Base-by-base conservation (phyloP, 768 basidiomycete species). In the Cystofilobasidium bisporidii region DNA sequence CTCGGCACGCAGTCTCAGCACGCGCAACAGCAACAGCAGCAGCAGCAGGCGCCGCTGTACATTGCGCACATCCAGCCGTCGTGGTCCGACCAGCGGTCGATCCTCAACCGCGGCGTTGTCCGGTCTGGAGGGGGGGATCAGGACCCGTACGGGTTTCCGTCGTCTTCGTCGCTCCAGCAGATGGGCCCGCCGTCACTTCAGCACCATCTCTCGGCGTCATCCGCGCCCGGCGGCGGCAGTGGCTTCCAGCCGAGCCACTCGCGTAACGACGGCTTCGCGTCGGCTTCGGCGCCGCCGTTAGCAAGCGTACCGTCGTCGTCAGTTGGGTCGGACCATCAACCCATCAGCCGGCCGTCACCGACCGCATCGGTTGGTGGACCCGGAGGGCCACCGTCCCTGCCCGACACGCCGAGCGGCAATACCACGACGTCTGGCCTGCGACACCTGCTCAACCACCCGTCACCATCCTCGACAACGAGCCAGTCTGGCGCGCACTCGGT, bases 121-220 rank as follows among this genome's bases (percentile, higher is more conserved):
- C 30, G 53, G 8, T 56, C 53, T 11, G 53, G 53, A 3, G 53
- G 53, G 5, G 53, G 26, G 28, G n/a, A 28, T 8, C 28, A 56
- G 30, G 53, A 56, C 53, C 53, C 53, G 26, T 56, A 56, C 53
- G 53, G 53, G 18, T 56, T 56, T 8, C 53, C 53, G 9, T 8
- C 53, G 2, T 10, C 53, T 3, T 5, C 30, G 53, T 20, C 28
- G 28, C 26, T 20, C 8, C 40, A 41, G 20, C 14, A 15, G 43
- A 43, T 43, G 14, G 20, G 8, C 10, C 43, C 43, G 43, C 43
- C 43, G 43, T 15, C 43, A 17, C 43, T 17, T 22, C 43, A 43
- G 43, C 43, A 43, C 10, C 43, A 43, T 8, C 43, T 17, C n/a
- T n/a, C n/a, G 43, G 18, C 45, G 17, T 18, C 45, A 18, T 24